Base-by-base conservation (phyloP, 768 basidiomycete species). In the Termitomyces sp. region DNA sequence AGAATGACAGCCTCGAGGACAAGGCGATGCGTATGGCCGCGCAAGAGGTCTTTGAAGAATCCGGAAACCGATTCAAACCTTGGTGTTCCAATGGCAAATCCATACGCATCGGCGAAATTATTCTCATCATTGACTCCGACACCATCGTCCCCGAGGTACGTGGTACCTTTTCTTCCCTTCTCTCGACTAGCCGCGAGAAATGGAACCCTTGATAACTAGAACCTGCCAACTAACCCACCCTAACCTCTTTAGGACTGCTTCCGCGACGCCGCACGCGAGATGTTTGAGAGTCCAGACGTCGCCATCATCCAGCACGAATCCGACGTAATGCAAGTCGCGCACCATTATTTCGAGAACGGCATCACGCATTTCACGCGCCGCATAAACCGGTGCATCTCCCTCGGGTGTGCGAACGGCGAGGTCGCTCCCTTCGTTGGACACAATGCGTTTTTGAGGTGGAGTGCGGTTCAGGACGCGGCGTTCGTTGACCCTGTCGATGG, bases 251-350 rank as follows among this genome's bases (percentile, higher is more conserved):
- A 83, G 72, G 92, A 93, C 67, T 95, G 92, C 68, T 89, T 96
- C 73, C 82, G 91, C 57, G 92, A 95, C 70, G 93, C 93, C 0
- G 92, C 91, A 4, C 80, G 89, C 42, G 93, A 95, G 73, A 87
- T 95, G 77, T 76, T 78, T 55, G 86, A 86, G 68, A 87, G 84
- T 53, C 89, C 87, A 0, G 87, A 91, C 42, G 80, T 93, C 27
- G 91, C 88, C 2, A 93, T 96, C 72, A 88, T 96, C 64, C 93
- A 95, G 68, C 93, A 95, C 69, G 89, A 89, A 65, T 90, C 88
- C 1, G 87, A 91, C 65, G 91, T 93, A 61, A 91, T 93, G 88
- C 89, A 93, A 70, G 93, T 93, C 65, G 91, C 87, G 0, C 74
- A 89, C 69, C 89, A 93, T 68, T 94, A 91, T 73, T 94, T 95